Conservation (phyloP, 768 basidiomycete genomes). For the Trametes punicea region DNA sequence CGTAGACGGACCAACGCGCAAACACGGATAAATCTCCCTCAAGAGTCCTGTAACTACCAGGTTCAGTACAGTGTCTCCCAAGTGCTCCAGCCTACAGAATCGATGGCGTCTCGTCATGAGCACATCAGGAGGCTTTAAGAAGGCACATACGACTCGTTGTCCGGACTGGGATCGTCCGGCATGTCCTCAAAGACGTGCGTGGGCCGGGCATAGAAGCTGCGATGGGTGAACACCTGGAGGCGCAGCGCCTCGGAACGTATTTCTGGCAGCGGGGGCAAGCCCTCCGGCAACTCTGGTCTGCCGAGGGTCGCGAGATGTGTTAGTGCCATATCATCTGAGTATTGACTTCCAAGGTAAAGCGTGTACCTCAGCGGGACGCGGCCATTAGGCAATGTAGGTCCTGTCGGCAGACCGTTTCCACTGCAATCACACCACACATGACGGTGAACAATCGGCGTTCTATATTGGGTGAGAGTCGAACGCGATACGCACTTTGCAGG, state of each 20-base stretch:
- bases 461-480: background rate
- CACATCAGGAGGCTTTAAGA: background rate
- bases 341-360: background rate
- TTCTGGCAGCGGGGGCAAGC: constrained; percentile 55
- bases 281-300: constrained; percentile 35
- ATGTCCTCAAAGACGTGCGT: constrained; percentile 76
- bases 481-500: background rate
- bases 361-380: background rate
- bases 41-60: constrained; percentile 65
- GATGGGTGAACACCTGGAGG: constrained; percentile 70
- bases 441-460: background rate
- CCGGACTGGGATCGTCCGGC: constrained; percentile 68
- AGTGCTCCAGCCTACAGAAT: constrained; percentile 59
- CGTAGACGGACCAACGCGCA: constrained; percentile 77
- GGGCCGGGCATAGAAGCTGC: constrained; percentile 65
- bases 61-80: constrained; percentile 73
- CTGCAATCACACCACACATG: background rate
- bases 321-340: background rate
- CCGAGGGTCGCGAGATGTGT: background rate
- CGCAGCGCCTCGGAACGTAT: constrained; percentile 47
- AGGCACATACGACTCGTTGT: constrained; percentile 68
- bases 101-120: background rate
- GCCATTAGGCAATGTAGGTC: constrained; percentile 5
- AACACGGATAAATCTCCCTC: constrained; percentile 58
- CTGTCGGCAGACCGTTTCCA: background rate